Percentiles rank a stretch among this genome's conserved stretches.
Conservation (phyloP, 108 stramenopile genomes). For the Aurantiochytrium sp. region DNA sequence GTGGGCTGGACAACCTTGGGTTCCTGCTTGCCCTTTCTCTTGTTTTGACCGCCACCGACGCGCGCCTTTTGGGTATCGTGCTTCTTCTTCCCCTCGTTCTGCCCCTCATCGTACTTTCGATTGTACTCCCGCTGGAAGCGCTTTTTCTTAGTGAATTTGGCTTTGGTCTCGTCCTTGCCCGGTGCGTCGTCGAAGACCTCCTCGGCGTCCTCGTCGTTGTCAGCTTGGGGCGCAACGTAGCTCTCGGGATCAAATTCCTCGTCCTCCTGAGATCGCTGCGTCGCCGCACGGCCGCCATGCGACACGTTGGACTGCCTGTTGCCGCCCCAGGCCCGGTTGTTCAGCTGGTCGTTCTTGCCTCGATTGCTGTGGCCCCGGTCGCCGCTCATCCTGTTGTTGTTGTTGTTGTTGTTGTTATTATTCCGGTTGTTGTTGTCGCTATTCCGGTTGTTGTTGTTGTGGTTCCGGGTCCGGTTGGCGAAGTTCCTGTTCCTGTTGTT, state of each 20-base stretch:
- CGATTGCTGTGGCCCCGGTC: background rate
- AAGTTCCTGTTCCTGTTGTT: conserved; percentile 33
- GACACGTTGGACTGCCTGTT: no score
- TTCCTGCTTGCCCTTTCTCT: background rate
- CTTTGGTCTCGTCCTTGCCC: background rate
- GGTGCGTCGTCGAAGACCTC: background rate
- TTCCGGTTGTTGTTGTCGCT: conserved; percentile 27
- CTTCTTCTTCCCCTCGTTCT: no score
- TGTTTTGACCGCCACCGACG: background rate
- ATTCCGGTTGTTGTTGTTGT: conserved; percentile 33
- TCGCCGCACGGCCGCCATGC: no score
- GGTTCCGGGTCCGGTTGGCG: conserved; percentile 33
- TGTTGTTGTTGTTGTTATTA: background rate
- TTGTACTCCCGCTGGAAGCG: background rate
- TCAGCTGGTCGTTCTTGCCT: no score
- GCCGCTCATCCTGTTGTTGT: background rate
- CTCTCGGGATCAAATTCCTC: no score
- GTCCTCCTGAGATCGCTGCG: no score
- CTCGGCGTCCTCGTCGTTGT: background rate
- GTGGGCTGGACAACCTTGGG: background rate
- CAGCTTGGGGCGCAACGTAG: no score
- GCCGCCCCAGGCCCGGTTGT: no score
- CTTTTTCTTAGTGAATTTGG: background rate
- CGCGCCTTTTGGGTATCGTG: background rate
- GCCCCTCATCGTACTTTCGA: background rate